Evolutionary conservation across 1,139 yeast genomes (phyloP), one percentile per base, ranked within the genome.

Genomic region (Candida sojae): DNA sequence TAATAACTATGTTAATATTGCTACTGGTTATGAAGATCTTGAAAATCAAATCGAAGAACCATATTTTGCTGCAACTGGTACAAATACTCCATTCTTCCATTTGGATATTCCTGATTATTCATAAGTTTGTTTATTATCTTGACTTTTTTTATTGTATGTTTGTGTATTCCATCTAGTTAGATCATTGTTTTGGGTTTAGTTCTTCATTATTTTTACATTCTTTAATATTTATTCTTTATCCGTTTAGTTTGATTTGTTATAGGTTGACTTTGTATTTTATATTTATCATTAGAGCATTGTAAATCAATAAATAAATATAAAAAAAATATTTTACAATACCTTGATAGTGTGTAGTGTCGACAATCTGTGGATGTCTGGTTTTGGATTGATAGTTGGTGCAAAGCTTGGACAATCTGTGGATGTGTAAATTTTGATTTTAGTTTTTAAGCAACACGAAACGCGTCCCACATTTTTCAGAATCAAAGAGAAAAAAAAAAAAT

Each of bases 51-150:
- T 55, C 37, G 62, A 64, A 40, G 44, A 42, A 44, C 68, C 64
- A 31, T 76, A 75, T 56, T 71, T 70, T 46, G 84, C 92, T 23
- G 81, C 90, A 2, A 74, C 83, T 12, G 83, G 85, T 46, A 88
- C 96, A 1, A 79, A 84, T 61, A 82, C 90, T 34, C 96, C 96
- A 38, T 88, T 83, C 66, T 88, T 91, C 80, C 97, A 90, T 68
- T 73, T 89, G 50, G 96, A 90, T 46, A 83, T 91, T 58, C 97
- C 97, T 21, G 83, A 88, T 53, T 85, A 87, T 45, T 37, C 43
- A 34, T 48, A 31, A 42, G 33, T 25, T 6, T 21, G 17, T 58
- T 65, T 45, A 23, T 40, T 32, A 10, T n/a, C 13, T 28, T 13
- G 9, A 25, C 12, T 32, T 26, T 17, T 8, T 44, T 26, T 30